phyloP scores from a whole-genome alignment of 176 grass and related monocot species.

The Aechmea fasciata region DNA sequence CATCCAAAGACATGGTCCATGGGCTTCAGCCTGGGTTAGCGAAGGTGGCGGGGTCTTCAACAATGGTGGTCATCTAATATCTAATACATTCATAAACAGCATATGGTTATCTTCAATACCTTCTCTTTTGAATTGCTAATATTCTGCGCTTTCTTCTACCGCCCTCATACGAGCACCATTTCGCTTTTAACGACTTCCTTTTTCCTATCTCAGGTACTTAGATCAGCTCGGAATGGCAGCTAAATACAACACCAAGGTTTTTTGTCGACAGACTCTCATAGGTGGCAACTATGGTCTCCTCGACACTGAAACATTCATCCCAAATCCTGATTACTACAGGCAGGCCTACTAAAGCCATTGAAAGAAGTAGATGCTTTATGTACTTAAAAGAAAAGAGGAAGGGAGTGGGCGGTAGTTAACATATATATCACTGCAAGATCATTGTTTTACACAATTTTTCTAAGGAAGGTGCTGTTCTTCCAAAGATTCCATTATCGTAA shows the following conservation, averaged over 20 bases:
- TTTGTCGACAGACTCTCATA: slow-evolving; percentile 81
- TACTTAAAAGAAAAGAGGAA: too few species aligned
- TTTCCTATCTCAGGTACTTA: slow-evolving; percentile 50
- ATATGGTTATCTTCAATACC: slow-evolving; percentile 54
- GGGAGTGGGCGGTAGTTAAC: too few species aligned
- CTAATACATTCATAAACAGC: slow-evolving; percentile 84
- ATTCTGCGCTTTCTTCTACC: background rate
- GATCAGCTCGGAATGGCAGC: slow-evolving; percentile 89
- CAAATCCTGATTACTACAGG: slow-evolving; percentile 99
- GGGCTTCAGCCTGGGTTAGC: slow-evolving; percentile 80
- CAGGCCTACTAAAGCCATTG: slow-evolving; percentile 5
- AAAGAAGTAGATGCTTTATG: too few species aligned
- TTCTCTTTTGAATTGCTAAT: background rate
- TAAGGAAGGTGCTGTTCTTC: too few species aligned
- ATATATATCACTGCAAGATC: too few species aligned
- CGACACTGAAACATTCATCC: slow-evolving; percentile 65
- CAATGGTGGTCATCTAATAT: slow-evolving; percentile 65
- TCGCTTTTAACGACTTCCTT: background rate
- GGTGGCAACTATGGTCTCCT: slow-evolving; percentile 98
- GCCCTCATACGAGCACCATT: too few species aligned
- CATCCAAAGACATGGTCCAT: slow-evolving; percentile 65
- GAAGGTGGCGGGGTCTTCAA: slow-evolving; percentile 93
- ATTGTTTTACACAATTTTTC: too few species aligned
- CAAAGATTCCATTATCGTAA: too few species aligned
- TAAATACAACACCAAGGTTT: slow-evolving; percentile 88